Percentiles rank a stretch among this genome's conserved stretches.
Conservation (phyloP, 2,329 filamentous ascomycete species). For the Colletotrichum sp. region DNA sequence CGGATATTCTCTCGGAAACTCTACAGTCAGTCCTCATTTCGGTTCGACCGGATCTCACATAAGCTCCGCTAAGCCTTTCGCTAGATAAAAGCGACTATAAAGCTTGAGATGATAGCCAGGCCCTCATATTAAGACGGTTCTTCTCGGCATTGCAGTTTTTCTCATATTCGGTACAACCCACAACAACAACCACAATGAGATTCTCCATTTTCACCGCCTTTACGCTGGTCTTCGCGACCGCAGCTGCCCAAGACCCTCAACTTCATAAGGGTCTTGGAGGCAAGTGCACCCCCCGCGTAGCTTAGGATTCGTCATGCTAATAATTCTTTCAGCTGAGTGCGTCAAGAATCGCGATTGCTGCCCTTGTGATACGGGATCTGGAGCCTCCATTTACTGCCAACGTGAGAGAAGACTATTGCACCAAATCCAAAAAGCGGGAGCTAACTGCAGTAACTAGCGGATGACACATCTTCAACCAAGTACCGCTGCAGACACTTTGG, state of each 20-base stretch:
- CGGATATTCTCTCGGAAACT: neutral
- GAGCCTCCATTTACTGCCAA: neutral
- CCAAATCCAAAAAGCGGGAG: fast-evolving
- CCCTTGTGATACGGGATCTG: neutral
- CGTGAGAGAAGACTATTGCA: neutral
- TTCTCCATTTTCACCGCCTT: neutral
- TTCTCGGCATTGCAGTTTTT: no score
- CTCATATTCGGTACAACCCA: neutral
- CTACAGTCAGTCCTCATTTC: neutral
- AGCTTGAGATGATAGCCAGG: neutral
- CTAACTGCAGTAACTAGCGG: neutral
- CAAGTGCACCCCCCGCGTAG: fast-evolving
- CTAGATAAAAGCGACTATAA: neutral
- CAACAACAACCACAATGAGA: neutral
- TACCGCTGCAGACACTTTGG: neutral
- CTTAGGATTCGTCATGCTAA: no score
- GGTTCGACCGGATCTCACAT: neutral
- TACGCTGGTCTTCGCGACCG: neutral
- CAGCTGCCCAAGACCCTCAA: neutral
- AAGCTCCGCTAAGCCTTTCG: neutral
- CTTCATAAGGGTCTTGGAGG: neutral
- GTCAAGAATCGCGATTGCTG: neutral
- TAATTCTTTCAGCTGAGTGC: neutral
- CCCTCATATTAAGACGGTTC: no score
- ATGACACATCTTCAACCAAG: neutral